Percentiles rank a stretch among this genome's conserved stretches.
These are phyloP conservation scores for Trichophyton rubrum DNA, from an alignment of 2,329 filamentous ascomycete genomes.

Conservation along the genomic window DNA sequence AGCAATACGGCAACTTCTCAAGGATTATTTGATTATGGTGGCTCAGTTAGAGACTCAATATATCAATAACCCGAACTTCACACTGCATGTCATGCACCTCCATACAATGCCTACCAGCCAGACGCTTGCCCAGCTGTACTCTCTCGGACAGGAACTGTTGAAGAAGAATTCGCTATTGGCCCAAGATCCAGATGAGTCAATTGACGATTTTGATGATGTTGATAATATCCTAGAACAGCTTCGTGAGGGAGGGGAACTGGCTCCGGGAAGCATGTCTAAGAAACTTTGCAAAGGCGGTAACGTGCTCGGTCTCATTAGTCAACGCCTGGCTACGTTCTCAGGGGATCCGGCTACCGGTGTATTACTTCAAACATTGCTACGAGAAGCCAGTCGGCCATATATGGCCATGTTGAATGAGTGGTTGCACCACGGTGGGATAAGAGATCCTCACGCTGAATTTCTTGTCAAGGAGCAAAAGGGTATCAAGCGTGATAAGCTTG, in stretches of 20 bases:
- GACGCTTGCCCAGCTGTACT: conserved; percentile 83
- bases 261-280: conserved; percentile 68
- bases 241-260: conserved; percentile 70
- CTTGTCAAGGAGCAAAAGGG: conserved; percentile 92
- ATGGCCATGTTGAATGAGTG: conserved; percentile 98
- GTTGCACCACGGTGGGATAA: conserved; percentile 91
- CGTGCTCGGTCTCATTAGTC: conserved; percentile 77
- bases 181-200: conserved; percentile 52
- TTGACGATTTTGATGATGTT: conserved; percentile 68
- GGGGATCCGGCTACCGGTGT: conserved; percentile 80
- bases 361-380: conserved; percentile 66
- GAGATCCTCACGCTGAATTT: conserved; percentile 87
- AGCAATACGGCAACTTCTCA: conserved; percentile 79
- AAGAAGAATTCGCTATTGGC: conserved; percentile 80
- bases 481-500: conserved; percentile 76
- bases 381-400: conserved; percentile 84
- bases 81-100: conserved; percentile 81
- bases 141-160: conserved; percentile 72
- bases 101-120: conserved; percentile 83
- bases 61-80: conserved; percentile 77
- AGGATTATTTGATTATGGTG: conserved; percentile 86
- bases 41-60: conserved; percentile 90
- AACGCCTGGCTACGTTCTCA: conserved; percentile 74
- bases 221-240: conserved; percentile 88
- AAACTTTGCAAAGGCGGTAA: conserved; percentile 95